phyloP scores from a whole-genome alignment of 2,329 filamentous ascomycete species.

The Penicillium sp. region DNA sequence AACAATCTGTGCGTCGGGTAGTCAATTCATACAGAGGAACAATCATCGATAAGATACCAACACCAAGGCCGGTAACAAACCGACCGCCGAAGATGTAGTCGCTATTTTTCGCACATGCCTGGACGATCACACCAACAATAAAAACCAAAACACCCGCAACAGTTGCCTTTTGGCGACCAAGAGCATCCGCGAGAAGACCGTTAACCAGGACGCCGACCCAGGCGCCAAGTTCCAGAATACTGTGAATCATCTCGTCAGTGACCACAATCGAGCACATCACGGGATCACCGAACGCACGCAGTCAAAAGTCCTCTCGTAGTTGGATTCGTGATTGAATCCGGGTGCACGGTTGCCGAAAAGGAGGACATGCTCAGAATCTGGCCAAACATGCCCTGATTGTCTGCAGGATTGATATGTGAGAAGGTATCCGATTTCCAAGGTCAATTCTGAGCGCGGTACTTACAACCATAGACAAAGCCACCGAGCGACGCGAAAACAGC shows the following conservation, averaged over 20 bases:
- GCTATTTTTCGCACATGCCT: constrained; percentile 38
- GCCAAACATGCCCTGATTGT: constrained; percentile 78
- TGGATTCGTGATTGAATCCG: constrained; percentile 29
- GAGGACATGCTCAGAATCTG: constrained; percentile 62
- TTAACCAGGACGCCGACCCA: constrained; percentile 44
- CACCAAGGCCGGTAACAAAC: constrained; percentile 48
- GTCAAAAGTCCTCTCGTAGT: neutral
- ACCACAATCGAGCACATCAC: neutral
- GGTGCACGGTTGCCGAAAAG: constrained; percentile 52
- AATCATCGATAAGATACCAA: constrained; percentile 48
- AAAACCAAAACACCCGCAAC: constrained; percentile 42
- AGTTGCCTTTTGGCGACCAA: constrained; percentile 41
- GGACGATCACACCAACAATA: constrained; percentile 43
- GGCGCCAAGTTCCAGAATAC: constrained; percentile 49
- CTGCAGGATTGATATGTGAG: constrained; percentile 13
- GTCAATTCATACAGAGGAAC: constrained; percentile 43
- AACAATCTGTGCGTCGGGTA: no score
- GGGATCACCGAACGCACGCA: neutral
- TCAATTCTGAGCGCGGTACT: constrained; percentile 1
- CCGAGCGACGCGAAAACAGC: constrained; percentile 58
- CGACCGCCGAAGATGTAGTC: constrained; percentile 45
- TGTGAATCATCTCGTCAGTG: constrained; percentile 39
- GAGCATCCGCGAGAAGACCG: constrained; percentile 43
- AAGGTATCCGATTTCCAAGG: no score
- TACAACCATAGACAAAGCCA: constrained; percentile 63